Evolutionary conservation across 2,329 filamentous ascomycete species (phyloP), one percentile per base, ranked within the genome.

Genomic region (Colletotrichum spinosum): DNA sequence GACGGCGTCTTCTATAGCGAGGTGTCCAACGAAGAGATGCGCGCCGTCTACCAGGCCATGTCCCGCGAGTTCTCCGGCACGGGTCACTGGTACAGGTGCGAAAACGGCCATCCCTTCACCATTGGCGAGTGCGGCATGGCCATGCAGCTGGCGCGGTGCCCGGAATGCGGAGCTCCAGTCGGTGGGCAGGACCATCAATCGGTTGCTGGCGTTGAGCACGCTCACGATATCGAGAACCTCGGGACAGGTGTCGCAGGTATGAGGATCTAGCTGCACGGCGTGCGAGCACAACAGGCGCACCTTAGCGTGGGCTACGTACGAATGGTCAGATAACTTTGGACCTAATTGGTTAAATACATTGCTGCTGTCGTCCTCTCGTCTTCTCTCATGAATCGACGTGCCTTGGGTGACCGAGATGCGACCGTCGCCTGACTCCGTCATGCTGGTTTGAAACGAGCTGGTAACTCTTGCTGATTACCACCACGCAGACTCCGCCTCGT

Each of bases 51-150:
- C 55, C 56, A 68, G 1, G 86, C 86, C 2, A 88, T 89, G 85
- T 72, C 81, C 1, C 60, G 52, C 0, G 83, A 85, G 66, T 83
- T 87, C 42, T 66, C 56, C 0, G 82, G 84, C 0, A 86, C 82
- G 0, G 88, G 88, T 0, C 86, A 89, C 68, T 90, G 88, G 88
- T 90, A 90, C 72, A 79, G 76, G 1, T 90, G 86, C 67, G 73
- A 68, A 33, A 87, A 88, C 62, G 82, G 83, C 2, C 86, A 90
- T 71, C 83, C 85, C 3, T 90, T 92, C 68, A 86, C 88, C 0
- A 81, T 91, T 38, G 88, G 88, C 1, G 86, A 91, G 65, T 91
- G 89, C 70, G 89, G 89, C 2, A 86, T 87, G 81, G 86, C 89
- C 0, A 90, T 90, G 86, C 67, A 92, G 72, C 59, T 71, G 15